Evolutionary conservation across 2,329 filamentous ascomycete genomes (phyloP), one percentile per base, ranked within the genome.

Genomic region (Sphaerostilbella broomeana): DNA sequence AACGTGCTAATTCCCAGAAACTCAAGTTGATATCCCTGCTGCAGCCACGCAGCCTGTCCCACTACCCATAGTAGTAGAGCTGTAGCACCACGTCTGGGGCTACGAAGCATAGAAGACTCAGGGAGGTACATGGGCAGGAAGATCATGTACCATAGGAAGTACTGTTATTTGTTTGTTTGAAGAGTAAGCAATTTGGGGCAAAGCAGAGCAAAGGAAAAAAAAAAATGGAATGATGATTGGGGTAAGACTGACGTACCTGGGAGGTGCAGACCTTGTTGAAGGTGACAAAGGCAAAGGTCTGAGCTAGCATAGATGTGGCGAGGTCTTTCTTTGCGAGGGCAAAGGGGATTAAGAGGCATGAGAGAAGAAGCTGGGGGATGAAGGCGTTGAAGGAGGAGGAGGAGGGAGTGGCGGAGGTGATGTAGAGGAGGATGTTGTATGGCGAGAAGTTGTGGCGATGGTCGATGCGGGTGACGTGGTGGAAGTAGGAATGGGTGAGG

Each of bases 231-330:
- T n/a, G n/a, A n/a, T n/a, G n/a, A n/a, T n/a, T n/a, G 21, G 8
- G 6, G 27, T 17, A 11, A 3, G 10, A 16, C 0, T 15, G 29
- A 57, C 73, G 47, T 74, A 92, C 87, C 75, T 97, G 90, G 55
- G 88, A 95, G 3, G 92, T 98, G 72, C 90, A 97, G 46, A 98
- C 92, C 68, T 98, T 98, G 67, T 98, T 98, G 53, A 97, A 97
- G 0, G 88, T 82, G 4, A 97, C 92, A 62, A 98, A 98, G 0
- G 90, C 86, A 63, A 95, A 95, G 0, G 92, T 97, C 64, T 98
- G 92, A 4, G 86, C 87, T 46, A 97, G 75, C 85, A 97, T 89
- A 5, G 86, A 82, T 0, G 80, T 77, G 1, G 89, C 73, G 0
- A 98, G 73, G 52, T 92, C 81, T 51, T 79, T 84, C 59, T 90